phyloP scores from a whole-genome alignment of 108 stramenopile genomes.

The Craspedostauros australis region DNA sequence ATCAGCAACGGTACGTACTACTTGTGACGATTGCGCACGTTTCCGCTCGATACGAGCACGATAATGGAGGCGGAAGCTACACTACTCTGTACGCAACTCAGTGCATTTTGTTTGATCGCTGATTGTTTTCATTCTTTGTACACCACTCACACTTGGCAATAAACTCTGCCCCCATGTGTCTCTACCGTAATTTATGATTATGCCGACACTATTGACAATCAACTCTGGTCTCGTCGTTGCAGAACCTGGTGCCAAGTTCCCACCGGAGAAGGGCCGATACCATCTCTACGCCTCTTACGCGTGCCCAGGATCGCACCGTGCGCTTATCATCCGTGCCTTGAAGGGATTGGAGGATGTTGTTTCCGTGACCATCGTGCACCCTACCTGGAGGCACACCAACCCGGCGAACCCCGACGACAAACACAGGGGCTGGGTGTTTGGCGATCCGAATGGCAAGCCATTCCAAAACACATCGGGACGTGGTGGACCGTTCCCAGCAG shows the following conservation, averaged over 20 bases:
- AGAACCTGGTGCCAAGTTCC: constrained; percentile 57
- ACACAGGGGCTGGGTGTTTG: constrained; percentile 95
- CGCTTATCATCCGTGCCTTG: constrained; percentile 72
- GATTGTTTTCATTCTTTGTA: background rate
- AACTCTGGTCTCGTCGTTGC: constrained; percentile 52
- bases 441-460: constrained; percentile 43
- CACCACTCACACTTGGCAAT: background rate
- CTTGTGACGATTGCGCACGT: background rate
- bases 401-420: constrained; percentile 60
- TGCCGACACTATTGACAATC: background rate
- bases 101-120: no score
- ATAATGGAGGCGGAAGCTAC: no score
- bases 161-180: no score
- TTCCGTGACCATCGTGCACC: constrained; percentile 75
- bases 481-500: constrained; percentile 69
- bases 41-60: no score
- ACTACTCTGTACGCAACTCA: no score
- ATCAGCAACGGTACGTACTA: constrained; percentile 28
- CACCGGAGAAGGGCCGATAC: constrained; percentile 66
- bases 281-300: constrained; percentile 73
- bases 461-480: constrained; percentile 62
- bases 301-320: constrained; percentile 81
- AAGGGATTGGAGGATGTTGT: constrained; percentile 91
- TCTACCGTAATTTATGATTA: background rate
- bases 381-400: constrained; percentile 80